Base-by-base conservation (phyloP, 2,329 filamentous ascomycete genomes). In the Aspergillus sp. region DNA sequence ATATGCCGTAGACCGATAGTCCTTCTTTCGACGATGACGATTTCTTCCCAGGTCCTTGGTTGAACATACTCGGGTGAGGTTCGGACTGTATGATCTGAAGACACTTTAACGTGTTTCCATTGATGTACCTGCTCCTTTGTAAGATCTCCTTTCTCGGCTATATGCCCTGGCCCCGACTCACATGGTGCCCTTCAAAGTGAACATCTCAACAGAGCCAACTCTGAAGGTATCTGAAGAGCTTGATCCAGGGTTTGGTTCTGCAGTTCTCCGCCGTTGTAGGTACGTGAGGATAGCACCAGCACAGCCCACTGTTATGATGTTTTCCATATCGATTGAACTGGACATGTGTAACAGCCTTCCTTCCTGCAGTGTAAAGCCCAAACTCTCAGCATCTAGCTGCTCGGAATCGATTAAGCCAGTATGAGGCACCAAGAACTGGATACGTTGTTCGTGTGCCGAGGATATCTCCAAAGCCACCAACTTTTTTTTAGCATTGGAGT, bases 81-180 rank as follows among this genome's bases (percentile, higher is more conserved):
- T 96, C 90, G 1, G 85, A 82, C 43, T 86, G 84, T 27, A 95
- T 74, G 27, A 98, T 88, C 56, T 96, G 91, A 7, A 98, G 76
- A 1, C 90, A 90, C 10, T 81, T 68, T 34, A 97, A 70, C 0
- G 90, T 87, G 58, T 96, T 89, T 2, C 78, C 71, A 53, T 88
- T 93, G 52, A 96, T 74, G 57, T 93, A 88, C 82, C 91, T 88
- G 40, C 62, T 32, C 67, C 65, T 37, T 33, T 48, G 38, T 56
- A 13, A 47, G 33, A 13, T 9, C 34, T 10, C 38, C 4, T 12
- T 33, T 13, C 29, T 7, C 27, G 12, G 31, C 41, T 10, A 39
- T n/a, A 12, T 41, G 33, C 7, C 7, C 19, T 19, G 19, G 19
- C 19, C 19, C 19, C 19, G 32, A 51, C 69, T 60, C 53, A 78